These are phyloP conservation scores for Isatis tinctoria DNA, from an alignment of 345 rosid species.

Conservation along the genomic window DNA sequence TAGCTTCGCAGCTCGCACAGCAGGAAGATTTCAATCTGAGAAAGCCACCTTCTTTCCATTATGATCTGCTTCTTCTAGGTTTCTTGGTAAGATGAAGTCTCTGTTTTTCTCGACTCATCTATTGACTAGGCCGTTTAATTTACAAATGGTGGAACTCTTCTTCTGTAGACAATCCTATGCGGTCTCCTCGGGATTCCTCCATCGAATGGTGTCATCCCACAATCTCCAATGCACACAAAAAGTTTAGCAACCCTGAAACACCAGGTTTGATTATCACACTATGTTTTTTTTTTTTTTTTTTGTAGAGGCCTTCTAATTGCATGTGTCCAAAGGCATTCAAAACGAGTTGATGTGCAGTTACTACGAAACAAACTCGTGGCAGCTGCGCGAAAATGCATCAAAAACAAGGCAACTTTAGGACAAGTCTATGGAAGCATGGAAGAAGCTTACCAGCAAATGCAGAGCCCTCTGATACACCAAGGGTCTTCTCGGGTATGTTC, in stretches of 20 bases:
- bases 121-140: background rate
- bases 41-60: slow-evolving; percentile 84
- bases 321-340: background rate
- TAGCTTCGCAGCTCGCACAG: slow-evolving; percentile 93
- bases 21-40: slow-evolving; percentile 89
- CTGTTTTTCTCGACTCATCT: slow-evolving; percentile 10
- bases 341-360: slow-evolving; percentile 38
- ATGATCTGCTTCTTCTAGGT: slow-evolving; percentile 87
- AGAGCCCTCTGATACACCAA: slow-evolving; percentile 62
- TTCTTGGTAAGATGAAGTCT: slow-evolving; percentile 49
- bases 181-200: slow-evolving; percentile 83
- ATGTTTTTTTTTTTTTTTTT: background rate
- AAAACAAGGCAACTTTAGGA: slow-evolving; percentile 53
- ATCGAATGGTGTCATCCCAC: slow-evolving; percentile 80
- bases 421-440: slow-evolving; percentile 70
- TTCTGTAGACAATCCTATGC: slow-evolving; percentile 57
- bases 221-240: slow-evolving; percentile 86
- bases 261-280: slow-evolving; percentile 42
- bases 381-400: slow-evolving; percentile 58
- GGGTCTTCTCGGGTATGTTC: slow-evolving; percentile 48
- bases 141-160: background rate
- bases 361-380: slow-evolving; percentile 60
- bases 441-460: slow-evolving; percentile 73
- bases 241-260: slow-evolving; percentile 79
- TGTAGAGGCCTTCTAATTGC: background rate